Percentiles rank a stretch among this genome's conserved stretches.
Conservation (phyloP, 495 filamentous ascomycete species). For the Xylaria acuta region DNA sequence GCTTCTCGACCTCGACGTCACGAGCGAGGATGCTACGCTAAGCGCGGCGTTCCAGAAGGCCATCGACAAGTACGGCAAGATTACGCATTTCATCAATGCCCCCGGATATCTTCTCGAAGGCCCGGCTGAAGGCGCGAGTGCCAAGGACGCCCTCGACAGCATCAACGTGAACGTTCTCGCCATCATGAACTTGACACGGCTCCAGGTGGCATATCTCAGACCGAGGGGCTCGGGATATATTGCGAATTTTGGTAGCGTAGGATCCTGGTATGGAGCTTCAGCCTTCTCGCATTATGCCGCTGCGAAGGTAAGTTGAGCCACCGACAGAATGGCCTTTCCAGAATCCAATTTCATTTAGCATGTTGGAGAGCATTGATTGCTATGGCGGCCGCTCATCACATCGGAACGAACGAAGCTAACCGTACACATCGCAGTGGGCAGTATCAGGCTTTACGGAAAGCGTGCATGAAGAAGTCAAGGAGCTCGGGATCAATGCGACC, state of each 20-base stretch:
- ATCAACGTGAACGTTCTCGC: constrained; percentile 51
- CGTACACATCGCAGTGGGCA: constrained; percentile 27
- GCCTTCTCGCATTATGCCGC: constrained; percentile 50
- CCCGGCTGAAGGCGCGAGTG: constrained; percentile 31
- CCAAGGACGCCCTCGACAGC: constrained; percentile 34
- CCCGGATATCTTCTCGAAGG: constrained; percentile 37
- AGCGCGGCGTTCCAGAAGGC: constrained; percentile 29
- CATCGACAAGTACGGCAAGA: constrained; percentile 38
- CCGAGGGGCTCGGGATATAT: constrained; percentile 36
- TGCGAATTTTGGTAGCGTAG: constrained; percentile 43
- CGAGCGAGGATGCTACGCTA: constrained; percentile 31
- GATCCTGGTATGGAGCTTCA: constrained; percentile 23
- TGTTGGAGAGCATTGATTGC: background rate
- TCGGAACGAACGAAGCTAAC: constrained; percentile 11
- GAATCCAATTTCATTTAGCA: background rate
- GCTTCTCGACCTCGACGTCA: constrained; percentile 49
- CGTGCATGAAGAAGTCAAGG: constrained; percentile 33
- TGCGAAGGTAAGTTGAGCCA: constrained; percentile 42
- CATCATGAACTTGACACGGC: constrained; percentile 45
- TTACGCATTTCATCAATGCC: constrained; percentile 45
- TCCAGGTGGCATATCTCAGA: constrained; percentile 45
- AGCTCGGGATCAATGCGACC: constrained; percentile 39
- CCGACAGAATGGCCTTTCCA: constrained; percentile 10
- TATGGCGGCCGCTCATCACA: background rate
- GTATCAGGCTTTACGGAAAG: constrained; percentile 35